Evolutionary conservation across 2,329 filamentous ascomycete genomes (phyloP).

Genomic region (Shiraia sp.): DNA sequence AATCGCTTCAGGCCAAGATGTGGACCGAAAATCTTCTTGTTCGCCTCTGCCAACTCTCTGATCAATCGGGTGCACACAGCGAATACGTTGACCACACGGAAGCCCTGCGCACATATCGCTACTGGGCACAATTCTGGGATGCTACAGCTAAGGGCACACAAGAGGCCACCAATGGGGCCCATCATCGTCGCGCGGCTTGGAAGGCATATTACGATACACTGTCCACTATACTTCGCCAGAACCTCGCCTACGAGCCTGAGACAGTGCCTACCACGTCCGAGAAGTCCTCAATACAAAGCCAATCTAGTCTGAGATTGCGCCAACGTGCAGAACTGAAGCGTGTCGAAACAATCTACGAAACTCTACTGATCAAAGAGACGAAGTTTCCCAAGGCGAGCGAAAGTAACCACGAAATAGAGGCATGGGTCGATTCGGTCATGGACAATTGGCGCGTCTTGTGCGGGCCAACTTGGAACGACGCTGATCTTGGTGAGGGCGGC

Average conservation of each 20-base stretch:
- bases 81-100: slow-evolving; percentile 32
- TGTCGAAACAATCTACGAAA: slow-evolving; percentile 79
- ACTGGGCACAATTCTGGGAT: slow-evolving; percentile 73
- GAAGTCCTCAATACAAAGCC: slow-evolving; percentile 25
- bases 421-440: slow-evolving; percentile 78
- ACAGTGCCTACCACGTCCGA: slow-evolving; percentile 32
- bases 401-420: slow-evolving; percentile 76
- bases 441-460: slow-evolving; percentile 84
- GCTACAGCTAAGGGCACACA: slow-evolving; percentile 20
- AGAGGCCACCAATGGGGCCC: slow-evolving; percentile 24
- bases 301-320: slow-evolving; percentile 38
- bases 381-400: slow-evolving; percentile 84
- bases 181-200: slow-evolving; percentile 70
- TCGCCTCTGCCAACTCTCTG: slow-evolving; percentile 72
- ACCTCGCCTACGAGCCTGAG: slow-evolving; percentile 61
- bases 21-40: slow-evolving; percentile 81
- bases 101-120: slow-evolving; percentile 55
- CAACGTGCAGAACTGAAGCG: slow-evolving; percentile 77
- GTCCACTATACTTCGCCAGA: slow-evolving; percentile 72
- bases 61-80: slow-evolving; percentile 55
- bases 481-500: slow-evolving; percentile 80
- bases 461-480: slow-evolving; percentile 77
- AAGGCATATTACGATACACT: slow-evolving; percentile 80
- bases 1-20: slow-evolving; percentile 63
- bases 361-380: slow-evolving; percentile 74